Base-by-base conservation (phyloP, 768 basidiomycete genomes). In the Jaapia argillacea region DNA sequence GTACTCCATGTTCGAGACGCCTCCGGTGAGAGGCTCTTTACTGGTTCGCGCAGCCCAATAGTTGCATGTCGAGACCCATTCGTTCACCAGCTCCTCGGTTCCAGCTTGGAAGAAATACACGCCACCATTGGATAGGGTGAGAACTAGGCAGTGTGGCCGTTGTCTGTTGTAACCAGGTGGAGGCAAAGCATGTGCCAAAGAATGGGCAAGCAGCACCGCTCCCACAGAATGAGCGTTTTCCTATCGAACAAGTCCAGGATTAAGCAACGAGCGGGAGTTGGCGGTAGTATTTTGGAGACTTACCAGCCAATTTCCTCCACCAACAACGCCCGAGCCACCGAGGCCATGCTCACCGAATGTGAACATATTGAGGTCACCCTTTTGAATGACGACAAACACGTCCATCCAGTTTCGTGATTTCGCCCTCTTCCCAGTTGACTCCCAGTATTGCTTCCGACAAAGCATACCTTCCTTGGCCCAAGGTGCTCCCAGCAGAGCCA, bases 381-480 rank as follows among this genome's bases (percentile, higher is more conserved):
- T 86, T 49, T 90, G 86, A 23, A 97, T 91, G 57, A 98, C 96
- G 26, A 93, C 87, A 54, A 99, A 99, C 18, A 88, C 87, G 52
- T 97, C 86, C 54, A 88, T 70, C 96, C 96, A 99, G 7, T 72
- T 66, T 61, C 92, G 94, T 56, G 88, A 84, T 66, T 74, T 92
- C 5, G 89, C 81, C 22, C 92, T 70, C 58, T 86, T 91, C 12
- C 85, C 82, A 1, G 75, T 68, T 2, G 75, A 72, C 54, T 97
- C 94, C 81, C 87, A 92, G 58, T 93, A 97, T 48, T 91, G 87
- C 58, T 97, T 97, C 20, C 93, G 81, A 51, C 83, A 84, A 6
- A 99, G 75, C 71, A 94, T 86, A 10, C 96, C 96, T 61, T 99
- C 96, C 62, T 99, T 99, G 0, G 96, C 96, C 94, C 94, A 99